phyloP scores from a whole-genome alignment of 257 asterid genomes.

The Lithospermum erythrorhizon region DNA sequence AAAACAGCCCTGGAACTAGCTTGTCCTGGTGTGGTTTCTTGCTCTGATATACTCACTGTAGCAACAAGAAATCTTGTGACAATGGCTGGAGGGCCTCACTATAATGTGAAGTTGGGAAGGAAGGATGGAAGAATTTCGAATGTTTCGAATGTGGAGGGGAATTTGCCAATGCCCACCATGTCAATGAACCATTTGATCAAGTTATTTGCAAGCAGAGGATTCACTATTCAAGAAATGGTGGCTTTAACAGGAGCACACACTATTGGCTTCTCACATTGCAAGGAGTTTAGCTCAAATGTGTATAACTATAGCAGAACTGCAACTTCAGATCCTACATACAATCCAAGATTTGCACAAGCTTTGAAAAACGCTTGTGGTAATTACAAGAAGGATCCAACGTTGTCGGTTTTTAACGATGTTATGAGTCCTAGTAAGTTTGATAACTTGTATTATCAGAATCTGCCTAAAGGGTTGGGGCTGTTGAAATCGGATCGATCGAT shows the following conservation, averaged over 20 bases:
- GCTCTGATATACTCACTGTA: conserved; percentile 79
- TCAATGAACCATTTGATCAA: conserved; percentile 40
- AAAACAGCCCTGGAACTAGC: conserved; percentile 57
- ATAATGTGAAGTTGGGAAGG: conserved; percentile 56
- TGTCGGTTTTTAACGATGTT: conserved; percentile 73
- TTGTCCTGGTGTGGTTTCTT: conserved; percentile 85
- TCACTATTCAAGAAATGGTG: conserved; percentile 67
- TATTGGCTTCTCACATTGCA: conserved; percentile 89
- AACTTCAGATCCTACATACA: conserved; percentile 57
- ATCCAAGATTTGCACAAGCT: conserved; percentile 51
- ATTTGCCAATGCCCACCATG: conserved; percentile 63
- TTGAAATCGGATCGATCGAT: conserved; percentile 53
- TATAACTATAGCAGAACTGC: conserved; percentile 45
- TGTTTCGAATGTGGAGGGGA: conserved; percentile 47
- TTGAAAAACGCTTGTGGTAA: conserved; percentile 53
- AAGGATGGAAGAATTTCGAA: conserved; percentile 43
- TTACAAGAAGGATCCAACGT: conserved; percentile 44
- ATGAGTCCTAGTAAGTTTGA: conserved; percentile 72
- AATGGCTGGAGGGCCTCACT: conserved; percentile 79
- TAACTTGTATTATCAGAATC: conserved; percentile 49
- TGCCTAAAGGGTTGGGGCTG: conserved; percentile 60
- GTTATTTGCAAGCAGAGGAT: conserved; percentile 49
- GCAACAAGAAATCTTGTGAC: conserved; percentile 76
- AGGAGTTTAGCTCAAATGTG: conserved; percentile 56
- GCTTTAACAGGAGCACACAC: conserved; percentile 92